Base-by-base conservation (phyloP, 2,329 filamentous ascomycete species). In the Arthroderma sp. region DNA sequence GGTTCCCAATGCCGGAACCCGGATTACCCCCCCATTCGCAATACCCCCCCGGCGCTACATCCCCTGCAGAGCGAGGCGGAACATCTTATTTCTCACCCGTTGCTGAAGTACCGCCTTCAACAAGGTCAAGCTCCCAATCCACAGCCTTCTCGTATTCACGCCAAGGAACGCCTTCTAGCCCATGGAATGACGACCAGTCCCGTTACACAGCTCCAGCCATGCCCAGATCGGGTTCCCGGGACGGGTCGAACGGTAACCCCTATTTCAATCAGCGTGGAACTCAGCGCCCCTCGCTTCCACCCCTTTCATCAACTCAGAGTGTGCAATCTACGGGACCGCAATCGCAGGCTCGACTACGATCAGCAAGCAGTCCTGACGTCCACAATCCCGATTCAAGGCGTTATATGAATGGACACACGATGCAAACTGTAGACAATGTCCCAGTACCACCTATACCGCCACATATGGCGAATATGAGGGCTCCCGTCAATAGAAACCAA, bases 81-180 rank as follows among this genome's bases (percentile, higher is more conserved):
- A 86, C 87, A 47, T 95, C 88, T 3, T 96, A 95, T 65, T 98
- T 98, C 64, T 96, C 89, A 0, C 91, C 91, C 0, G 75, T 82
- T 2, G 75, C 74, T 31, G 88, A 95, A 48, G 64, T 40, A 11
- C 40, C 68, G 8, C 58, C 84, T 4, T 86, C 84, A 4, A 65
- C 67, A 11, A 58, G 68, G 45, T 70, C 68, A 9, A 71, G 66
- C 50, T 70, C 68, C 33, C 68, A 71, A 50, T 70, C 68, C 36
- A 78, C 80, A 38, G 80, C 87, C 59, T 93, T 87, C 56, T 78
- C 80, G 1, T 93, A 94, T 57, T 81, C 86, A 42, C 82, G 87
- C 50, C 77, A 85, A 52, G 73, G 72, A 7, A 81, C 80, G 1
- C 80, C 85, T 1, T 61, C 55, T 11, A 51, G 50, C 47, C 75